phyloP scores from a whole-genome alignment of 2,329 filamentous ascomycete genomes.

The Ilyonectria destructans region DNA sequence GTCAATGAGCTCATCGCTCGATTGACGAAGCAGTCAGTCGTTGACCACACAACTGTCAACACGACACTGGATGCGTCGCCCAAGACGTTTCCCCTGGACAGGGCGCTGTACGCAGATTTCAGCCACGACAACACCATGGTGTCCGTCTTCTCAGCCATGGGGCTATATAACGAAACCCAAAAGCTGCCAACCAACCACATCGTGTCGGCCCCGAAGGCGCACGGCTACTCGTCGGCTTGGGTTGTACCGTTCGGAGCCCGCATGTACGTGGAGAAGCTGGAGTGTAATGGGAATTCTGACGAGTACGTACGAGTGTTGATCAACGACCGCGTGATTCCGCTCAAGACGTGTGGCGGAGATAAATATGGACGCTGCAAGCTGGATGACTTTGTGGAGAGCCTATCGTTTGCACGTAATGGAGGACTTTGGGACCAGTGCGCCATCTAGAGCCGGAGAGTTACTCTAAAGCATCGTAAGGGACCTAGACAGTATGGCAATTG shows the following conservation, averaged over 20 bases:
- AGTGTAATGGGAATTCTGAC: conserved; percentile 70
- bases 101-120: conserved; percentile 87
- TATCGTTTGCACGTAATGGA: conserved; percentile 80
- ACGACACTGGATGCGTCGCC: conserved; percentile 79
- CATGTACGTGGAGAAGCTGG: conserved; percentile 91
- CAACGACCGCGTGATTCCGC: conserved; percentile 85
- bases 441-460: conserved; percentile 5
- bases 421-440: conserved; percentile 76
- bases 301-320: conserved; percentile 86
- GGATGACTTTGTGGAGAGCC: conserved; percentile 79
- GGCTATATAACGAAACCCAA: conserved; percentile 79
- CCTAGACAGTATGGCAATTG: not conserved
- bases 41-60: conserved; percentile 84
- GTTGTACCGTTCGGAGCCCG: conserved; percentile 86
- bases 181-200: conserved; percentile 68
- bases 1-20: conserved; percentile 90
- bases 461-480: not conserved
- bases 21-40: conserved; percentile 78
- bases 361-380: conserved; percentile 79
- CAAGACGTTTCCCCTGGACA: conserved; percentile 81
- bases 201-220: conserved; percentile 66
- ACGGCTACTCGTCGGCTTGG: conserved; percentile 84
- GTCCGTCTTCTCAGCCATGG: conserved; percentile 82
- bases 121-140: conserved; percentile 93
- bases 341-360: conserved; percentile 81